These are phyloP conservation scores for Monilinia fructigena DNA, from an alignment of 2,329 filamentous ascomycete species.

Conservation along the genomic window DNA sequence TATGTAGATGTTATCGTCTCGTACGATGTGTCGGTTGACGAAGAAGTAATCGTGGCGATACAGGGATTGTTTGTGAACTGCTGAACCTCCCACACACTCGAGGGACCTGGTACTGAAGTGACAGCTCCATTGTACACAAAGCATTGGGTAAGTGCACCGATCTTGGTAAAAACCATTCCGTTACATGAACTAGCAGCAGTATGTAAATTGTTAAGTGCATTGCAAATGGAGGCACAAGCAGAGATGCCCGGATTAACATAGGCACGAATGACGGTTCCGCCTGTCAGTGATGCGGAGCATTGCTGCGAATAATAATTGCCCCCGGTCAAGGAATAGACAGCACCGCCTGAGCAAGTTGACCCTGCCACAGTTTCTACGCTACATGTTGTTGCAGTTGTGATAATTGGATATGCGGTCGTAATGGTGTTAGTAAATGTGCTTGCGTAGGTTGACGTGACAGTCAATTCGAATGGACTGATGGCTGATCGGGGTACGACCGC, in stretches of 20 bases:
- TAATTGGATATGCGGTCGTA: background rate
- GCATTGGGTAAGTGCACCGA: background rate
- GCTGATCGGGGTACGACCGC: background rate
- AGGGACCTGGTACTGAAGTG: background rate
- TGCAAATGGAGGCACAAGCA: background rate
- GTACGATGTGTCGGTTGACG: background rate
- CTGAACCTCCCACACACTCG: background rate
- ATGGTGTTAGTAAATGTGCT: conserved; percentile 6
- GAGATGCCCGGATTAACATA: background rate
- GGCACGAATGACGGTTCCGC: background rate
- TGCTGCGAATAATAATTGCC: conserved; percentile 11
- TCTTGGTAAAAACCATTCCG: background rate
- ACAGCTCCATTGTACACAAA: conserved; percentile 3
- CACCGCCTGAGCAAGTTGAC: background rate
- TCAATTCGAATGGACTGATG: background rate
- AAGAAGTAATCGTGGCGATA: background rate
- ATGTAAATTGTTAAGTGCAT: conserved; percentile 7
- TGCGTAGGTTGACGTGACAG: background rate
- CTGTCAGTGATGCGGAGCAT: background rate
- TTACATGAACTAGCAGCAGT: conserved; percentile 7
- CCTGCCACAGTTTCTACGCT: background rate
- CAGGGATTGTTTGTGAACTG: background rate
- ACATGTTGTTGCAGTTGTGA: conserved; percentile 1
- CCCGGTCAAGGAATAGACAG: background rate
- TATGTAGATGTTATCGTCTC: background rate